phyloP scores from a whole-genome alignment of 1,284 basidiomycete genomes.

The Melampsora allii-populina region DNA sequence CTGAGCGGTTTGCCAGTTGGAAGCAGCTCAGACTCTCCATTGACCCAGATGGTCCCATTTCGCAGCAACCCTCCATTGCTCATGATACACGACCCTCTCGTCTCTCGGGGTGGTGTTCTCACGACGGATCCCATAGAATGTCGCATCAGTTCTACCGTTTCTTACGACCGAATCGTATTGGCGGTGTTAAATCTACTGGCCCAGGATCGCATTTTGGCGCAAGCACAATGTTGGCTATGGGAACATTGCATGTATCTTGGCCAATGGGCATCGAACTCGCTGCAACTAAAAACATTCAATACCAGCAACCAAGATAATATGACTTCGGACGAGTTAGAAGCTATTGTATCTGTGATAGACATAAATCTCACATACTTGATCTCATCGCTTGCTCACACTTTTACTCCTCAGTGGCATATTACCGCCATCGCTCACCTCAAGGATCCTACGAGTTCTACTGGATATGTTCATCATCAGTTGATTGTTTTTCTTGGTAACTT shows the following conservation, averaged over 20 bases:
- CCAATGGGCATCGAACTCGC: slow-evolving; percentile 55
- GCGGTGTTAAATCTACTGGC: slow-evolving; percentile 63
- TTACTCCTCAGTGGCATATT: slow-evolving; percentile 32
- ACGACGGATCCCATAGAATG: slow-evolving; percentile 46
- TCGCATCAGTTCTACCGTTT: slow-evolving; percentile 55
- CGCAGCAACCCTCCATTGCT: slow-evolving; percentile 45
- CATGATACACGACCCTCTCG: slow-evolving; percentile 50
- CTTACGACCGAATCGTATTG: slow-evolving; percentile 65
- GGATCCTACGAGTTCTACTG: slow-evolving; percentile 7
- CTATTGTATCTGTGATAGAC: slow-evolving; percentile 60
- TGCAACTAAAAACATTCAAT: slow-evolving; percentile 58
- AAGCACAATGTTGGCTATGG: slow-evolving; percentile 61
- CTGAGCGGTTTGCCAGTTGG: slow-evolving; percentile 18
- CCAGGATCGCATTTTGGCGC: slow-evolving; percentile 63
- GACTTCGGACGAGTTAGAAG: slow-evolving; percentile 54
- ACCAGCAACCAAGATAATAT: slow-evolving; percentile 57
- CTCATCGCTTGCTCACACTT: slow-evolving; percentile 17
- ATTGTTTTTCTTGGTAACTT: slow-evolving; percentile 44
- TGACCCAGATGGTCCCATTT: slow-evolving; percentile 8
- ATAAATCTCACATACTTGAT: slow-evolving; percentile 48
- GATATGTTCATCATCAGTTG: slow-evolving; percentile 32
- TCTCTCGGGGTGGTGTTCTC: slow-evolving; percentile 52
- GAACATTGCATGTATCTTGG: slow-evolving; percentile 52
- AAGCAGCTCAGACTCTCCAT: slow-evolving; percentile 5
- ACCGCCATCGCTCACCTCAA: slow-evolving; percentile 42